Conservation (phyloP, 768 basidiomycete species). For the Lanmaoa rubissima region DNA sequence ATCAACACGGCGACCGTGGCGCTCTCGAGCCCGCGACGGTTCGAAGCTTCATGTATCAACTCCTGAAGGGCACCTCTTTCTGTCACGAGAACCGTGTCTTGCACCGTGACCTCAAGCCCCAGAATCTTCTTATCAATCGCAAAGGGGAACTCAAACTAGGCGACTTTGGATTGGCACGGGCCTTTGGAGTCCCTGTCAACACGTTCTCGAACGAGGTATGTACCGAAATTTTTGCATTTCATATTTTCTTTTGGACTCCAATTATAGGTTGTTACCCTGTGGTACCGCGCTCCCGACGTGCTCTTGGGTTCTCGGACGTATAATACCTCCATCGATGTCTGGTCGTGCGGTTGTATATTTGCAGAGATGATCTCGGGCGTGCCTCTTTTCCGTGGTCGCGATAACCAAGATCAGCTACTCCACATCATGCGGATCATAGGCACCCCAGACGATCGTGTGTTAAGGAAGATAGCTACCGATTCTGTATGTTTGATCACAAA, state of each 20-base stretch:
- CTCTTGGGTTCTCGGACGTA: constrained; percentile 96
- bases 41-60: constrained; percentile 96
- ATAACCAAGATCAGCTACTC: constrained; percentile 96
- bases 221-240: background rate
- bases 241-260: constrained; percentile 1
- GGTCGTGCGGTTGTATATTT: constrained; percentile 99
- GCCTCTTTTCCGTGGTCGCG: constrained; percentile 93
- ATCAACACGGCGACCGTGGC: constrained; percentile 93
- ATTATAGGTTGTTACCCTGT: constrained; percentile 87
- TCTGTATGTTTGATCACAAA: constrained; percentile 56
- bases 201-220: constrained; percentile 95
- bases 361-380: constrained; percentile 99
- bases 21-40: constrained; percentile 87
- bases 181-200: constrained; percentile 98
- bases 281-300: constrained; percentile 99
- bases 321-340: constrained; percentile 97
- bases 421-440: constrained; percentile 98
- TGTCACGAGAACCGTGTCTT: constrained; percentile 98
- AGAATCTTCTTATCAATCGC: constrained; percentile 95
- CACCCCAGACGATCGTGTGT: constrained; percentile 84
- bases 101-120: constrained; percentile 97
- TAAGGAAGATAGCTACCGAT: constrained; percentile 87
- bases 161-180: constrained; percentile 95
- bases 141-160: constrained; percentile 97
- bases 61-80: constrained; percentile 95